These are phyloP conservation scores for Litchi chinensis DNA, from an alignment of 345 rosid species.

Conservation along the genomic window DNA sequence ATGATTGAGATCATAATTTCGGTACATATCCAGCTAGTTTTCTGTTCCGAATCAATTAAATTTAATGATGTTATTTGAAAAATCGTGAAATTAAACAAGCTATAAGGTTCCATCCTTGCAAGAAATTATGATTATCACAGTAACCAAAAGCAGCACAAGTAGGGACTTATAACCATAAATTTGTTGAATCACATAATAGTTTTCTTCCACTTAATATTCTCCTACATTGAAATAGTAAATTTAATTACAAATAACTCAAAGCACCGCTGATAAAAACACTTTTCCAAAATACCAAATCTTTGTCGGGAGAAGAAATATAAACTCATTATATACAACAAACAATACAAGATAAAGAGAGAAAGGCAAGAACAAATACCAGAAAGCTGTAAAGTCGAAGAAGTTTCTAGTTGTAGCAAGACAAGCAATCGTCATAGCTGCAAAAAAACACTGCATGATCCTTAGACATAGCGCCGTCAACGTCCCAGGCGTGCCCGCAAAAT, in stretches of 20 bases:
- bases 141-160: neutral
- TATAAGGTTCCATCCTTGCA: neutral
- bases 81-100: neutral
- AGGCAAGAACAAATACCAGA: conserved; percentile 54
- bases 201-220: neutral
- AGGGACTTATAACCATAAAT: neutral
- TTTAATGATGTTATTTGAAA: neutral
- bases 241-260: neutral
- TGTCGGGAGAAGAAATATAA: neutral
- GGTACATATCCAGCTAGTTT: neutral
- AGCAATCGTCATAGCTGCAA: conserved; percentile 78
- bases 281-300: neutral
- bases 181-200: neutral
- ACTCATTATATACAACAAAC: neutral
- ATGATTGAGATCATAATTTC: neutral
- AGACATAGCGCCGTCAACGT: conserved; percentile 62
- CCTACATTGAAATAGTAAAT: neutral
- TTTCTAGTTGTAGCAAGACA: conserved; percentile 58
- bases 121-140: neutral
- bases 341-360: neutral
- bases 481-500: conserved; percentile 83
- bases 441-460: conserved; percentile 69
- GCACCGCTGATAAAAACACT: neutral
- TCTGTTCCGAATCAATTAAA: neutral
- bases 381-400: conserved; percentile 72